phyloP scores from a whole-genome alignment of 2,329 filamentous ascomycete species.

The Venturia oleaginea region DNA sequence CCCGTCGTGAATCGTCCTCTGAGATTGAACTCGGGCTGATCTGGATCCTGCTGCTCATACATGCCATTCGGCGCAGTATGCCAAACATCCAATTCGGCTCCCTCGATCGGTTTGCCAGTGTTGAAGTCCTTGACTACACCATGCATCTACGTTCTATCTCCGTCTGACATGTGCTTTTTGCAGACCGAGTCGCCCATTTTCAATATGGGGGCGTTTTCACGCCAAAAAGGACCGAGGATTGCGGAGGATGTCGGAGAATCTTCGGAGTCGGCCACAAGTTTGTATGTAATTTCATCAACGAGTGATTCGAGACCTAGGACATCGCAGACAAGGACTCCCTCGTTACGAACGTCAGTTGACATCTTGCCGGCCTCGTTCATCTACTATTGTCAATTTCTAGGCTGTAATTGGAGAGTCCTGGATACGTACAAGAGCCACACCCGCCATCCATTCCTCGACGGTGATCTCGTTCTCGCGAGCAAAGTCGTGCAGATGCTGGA shows the following conservation, averaged over 20 bases:
- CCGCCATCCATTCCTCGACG: constrained; percentile 50
- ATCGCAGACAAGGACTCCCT: constrained; percentile 52
- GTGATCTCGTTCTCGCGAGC: constrained; percentile 50
- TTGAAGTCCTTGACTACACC: constrained; percentile 49
- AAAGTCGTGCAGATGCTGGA: constrained; percentile 50
- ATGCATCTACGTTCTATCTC: constrained; percentile 51
- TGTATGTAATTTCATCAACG: constrained; percentile 74
- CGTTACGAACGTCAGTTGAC: constrained; percentile 53
- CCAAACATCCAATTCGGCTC: constrained; percentile 68
- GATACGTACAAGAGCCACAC: constrained; percentile 35
- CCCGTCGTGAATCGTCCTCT: constrained; percentile 64
- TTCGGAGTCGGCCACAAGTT: constrained; percentile 43
- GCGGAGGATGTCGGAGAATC: constrained; percentile 58
- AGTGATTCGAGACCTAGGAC: constrained; percentile 49
- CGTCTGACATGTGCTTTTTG: constrained; percentile 34
- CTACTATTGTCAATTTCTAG: constrained; percentile 17
- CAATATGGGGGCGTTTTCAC: constrained; percentile 59
- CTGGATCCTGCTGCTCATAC: constrained; percentile 62
- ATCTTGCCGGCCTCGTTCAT: constrained; percentile 56
- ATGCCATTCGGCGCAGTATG: constrained; percentile 64
- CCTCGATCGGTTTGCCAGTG: constrained; percentile 55
- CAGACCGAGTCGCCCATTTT: constrained; percentile 63
- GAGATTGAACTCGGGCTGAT: constrained; percentile 64
- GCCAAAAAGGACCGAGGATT: constrained; percentile 80
- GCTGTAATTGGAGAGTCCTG: background rate